Percentiles rank a stretch among this genome's conserved stretches.
These are phyloP conservation scores for Rutstroemia sp. DNA, from an alignment of 2,329 filamentous ascomycete species.

Conservation along the genomic window DNA sequence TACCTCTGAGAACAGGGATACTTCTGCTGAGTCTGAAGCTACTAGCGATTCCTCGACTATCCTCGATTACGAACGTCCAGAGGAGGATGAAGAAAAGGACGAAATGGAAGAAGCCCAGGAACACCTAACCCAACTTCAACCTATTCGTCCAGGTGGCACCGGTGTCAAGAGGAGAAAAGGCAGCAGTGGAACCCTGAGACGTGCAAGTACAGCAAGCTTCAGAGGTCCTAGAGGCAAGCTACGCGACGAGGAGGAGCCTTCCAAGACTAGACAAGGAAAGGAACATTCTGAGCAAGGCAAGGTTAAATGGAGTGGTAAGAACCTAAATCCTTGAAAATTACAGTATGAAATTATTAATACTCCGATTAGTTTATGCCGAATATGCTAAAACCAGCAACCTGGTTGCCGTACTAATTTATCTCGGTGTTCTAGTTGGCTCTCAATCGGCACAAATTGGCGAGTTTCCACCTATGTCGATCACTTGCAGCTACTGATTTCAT, in stretches of 20 bases:
- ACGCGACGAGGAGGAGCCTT: constrained; percentile 72
- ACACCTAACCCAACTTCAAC: constrained; percentile 64
- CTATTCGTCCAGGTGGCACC: constrained; percentile 53
- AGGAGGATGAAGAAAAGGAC: constrained; percentile 46
- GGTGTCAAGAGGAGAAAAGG: constrained; percentile 51
- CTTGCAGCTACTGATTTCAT: constrained; percentile 7
- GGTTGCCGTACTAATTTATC: constrained; percentile 72
- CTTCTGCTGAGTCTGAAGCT: constrained; percentile 33
- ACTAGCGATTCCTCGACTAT: constrained; percentile 51
- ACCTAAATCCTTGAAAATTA: background rate
- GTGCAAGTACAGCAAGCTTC: constrained; percentile 89
- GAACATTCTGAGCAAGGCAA: constrained; percentile 92
- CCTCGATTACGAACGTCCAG: constrained; percentile 38
- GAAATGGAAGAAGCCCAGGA: constrained; percentile 75
- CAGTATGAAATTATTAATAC: background rate
- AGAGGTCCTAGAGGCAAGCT: constrained; percentile 77
- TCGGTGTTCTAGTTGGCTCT: constrained; percentile 67
- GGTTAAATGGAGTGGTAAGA: constrained; percentile 74
- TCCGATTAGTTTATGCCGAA: constrained; percentile 65
- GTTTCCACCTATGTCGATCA: constrained; percentile 18
- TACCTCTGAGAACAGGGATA: constrained; percentile 57
- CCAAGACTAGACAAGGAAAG: constrained; percentile 76
- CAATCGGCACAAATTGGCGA: constrained; percentile 76
- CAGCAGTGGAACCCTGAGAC: constrained; percentile 75
- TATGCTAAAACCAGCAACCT: constrained; percentile 95